Evolutionary conservation across 129 eudicot genomes (phyloP), one percentile per base, ranked within the genome.

Genomic region (Ambrosia artemisiifolia): DNA sequence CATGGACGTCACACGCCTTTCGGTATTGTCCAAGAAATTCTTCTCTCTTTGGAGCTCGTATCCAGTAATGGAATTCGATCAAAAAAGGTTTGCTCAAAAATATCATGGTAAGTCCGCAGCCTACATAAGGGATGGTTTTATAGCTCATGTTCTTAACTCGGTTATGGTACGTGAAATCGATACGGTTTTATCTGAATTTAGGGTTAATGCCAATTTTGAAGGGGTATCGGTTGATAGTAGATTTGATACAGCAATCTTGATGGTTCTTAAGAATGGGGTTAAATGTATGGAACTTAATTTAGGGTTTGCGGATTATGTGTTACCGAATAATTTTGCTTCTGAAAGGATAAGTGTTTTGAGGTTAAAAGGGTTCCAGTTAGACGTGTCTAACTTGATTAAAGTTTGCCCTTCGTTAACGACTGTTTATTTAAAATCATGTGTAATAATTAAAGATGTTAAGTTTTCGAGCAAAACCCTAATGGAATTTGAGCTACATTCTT

Each of bases 21-120:
- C 84, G 3, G 47, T 55, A 35, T 56, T 80, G 69, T 80, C 84
- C 11, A 80, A 64, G 20, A 62, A 63, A 80, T 80, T 80, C 38
- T 54, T 69, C 28, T 8, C 17, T 3, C 54, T 75, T 13, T 80
- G 84, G 77, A 17, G 42, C 28, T 69, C 80, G 3, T 80, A 13
- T 51, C 84, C 84, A 0, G 35, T 75, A 10, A 63, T 80, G 32
- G 69, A 47, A 53, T 33, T 80, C 40, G 78, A 80, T 10, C 32
- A 63, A 42, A 6, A 28, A 19, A 47, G 2, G 13, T 69, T 79
- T 68, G 11, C 61, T 54, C 20, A 32, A 55, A 2, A 33, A 19
- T 7, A 16, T 50, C 49, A 18, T 13, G 75, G 60, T 33, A 35
- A 34, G 11, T 6, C 28, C 28, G n/a, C 0, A 1, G 11, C 18